Conservation (phyloP, 2,329 filamentous ascomycete genomes). For the Periconia sp. region DNA sequence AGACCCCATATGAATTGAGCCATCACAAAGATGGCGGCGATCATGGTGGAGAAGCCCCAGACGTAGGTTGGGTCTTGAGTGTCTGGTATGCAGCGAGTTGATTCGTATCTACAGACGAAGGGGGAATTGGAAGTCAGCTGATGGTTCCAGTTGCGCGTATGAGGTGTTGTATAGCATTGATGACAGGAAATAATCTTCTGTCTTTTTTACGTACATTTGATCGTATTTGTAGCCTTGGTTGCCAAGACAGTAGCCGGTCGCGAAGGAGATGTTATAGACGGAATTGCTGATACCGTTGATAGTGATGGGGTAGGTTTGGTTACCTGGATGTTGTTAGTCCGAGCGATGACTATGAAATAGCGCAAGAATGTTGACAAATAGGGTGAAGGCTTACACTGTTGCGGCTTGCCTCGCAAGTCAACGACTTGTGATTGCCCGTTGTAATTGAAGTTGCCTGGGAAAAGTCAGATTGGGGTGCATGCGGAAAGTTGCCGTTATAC, state of each 20-base stretch:
- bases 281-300: constrained; percentile 5
- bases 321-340: constrained; percentile 6
- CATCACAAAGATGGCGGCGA: constrained; percentile 34
- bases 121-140: constrained; percentile 1
- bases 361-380: not conserved
- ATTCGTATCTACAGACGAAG: not conserved
- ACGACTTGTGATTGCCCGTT: not conserved
- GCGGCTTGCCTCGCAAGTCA: not conserved
- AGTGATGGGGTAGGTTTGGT: constrained; percentile 15
- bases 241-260: constrained; percentile 19
- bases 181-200: not conserved
- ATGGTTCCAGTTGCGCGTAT: not conserved
- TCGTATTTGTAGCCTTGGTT: constrained; percentile 14
- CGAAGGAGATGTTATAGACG: not conserved
- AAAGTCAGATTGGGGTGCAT: not conserved
- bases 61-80: constrained; percentile 28
- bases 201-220: not conserved
- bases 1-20: constrained; percentile 33
- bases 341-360: constrained; percentile 14
- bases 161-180: too few relatives aligned
- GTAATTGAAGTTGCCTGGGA: not conserved
- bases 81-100: constrained; percentile 30
- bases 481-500: not conserved
- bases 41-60: constrained; percentile 43
- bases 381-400: not conserved